phyloP scores from a whole-genome alignment of 345 rosid genomes.

The Brassica juncea region DNA sequence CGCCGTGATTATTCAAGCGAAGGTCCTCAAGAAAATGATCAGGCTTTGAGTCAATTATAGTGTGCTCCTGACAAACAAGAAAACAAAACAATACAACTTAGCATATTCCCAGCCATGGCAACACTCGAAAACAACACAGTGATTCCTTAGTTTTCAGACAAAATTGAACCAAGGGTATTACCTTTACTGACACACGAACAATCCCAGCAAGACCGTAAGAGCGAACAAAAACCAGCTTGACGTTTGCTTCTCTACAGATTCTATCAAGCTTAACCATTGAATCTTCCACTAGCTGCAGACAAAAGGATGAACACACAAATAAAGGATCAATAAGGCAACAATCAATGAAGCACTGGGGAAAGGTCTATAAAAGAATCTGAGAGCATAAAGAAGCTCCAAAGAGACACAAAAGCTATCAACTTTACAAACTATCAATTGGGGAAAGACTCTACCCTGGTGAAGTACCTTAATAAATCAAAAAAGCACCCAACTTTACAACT shows the following conservation, averaged over 20 bases:
- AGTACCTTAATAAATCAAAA: too few species aligned
- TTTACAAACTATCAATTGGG: too few species aligned
- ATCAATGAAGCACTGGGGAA: too few species aligned
- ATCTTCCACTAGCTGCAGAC: constrained; percentile 71
- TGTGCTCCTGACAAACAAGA: constrained; percentile 67
- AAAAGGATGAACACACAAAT: too few species aligned
- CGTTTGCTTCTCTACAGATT: constrained; percentile 83
- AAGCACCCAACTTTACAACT: too few species aligned
- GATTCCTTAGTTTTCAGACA: not conserved
- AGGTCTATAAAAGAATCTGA: too few species aligned
- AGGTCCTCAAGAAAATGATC: constrained; percentile 97
- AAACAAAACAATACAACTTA: constrained; percentile 3
- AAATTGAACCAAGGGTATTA: constrained; percentile 30
- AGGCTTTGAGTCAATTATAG: constrained; percentile 88
- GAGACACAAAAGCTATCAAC: too few species aligned
- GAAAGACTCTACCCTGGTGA: not conserved
- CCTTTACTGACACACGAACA: constrained; percentile 93
- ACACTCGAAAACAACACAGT: constrained; percentile 9
- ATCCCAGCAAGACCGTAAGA: constrained; percentile 91
- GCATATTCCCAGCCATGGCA: not conserved
- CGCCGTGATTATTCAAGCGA: constrained; percentile 93
- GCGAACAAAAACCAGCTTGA: constrained; percentile 87
- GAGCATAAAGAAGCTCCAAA: too few species aligned
- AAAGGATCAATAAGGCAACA: not conserved
- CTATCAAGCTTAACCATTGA: constrained; percentile 82